Conservation (phyloP, 1,284 basidiomycete species). For the Pseudozyma hubeiensis region DNA sequence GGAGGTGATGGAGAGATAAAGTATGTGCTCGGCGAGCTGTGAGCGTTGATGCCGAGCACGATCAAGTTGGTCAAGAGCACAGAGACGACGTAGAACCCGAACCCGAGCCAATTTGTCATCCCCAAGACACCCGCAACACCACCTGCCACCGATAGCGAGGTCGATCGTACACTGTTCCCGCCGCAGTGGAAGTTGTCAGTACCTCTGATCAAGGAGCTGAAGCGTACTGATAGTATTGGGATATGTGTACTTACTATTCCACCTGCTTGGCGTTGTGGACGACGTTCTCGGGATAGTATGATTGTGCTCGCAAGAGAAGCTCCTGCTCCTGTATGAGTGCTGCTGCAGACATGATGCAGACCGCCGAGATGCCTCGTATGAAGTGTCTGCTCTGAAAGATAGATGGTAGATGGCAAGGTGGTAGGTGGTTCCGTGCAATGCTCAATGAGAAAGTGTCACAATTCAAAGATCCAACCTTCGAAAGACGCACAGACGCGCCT, state of each 20-base stretch:
- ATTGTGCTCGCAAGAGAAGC: conserved; percentile 47
- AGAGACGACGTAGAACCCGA: conserved; percentile 59
- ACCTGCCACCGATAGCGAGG: conserved; percentile 60
- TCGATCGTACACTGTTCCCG: conserved; percentile 56
- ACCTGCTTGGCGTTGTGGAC: conserved; percentile 60
- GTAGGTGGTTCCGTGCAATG: background rate
- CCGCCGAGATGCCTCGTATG: no score
- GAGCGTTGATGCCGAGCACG: conserved; percentile 52
- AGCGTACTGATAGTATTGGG: no score
- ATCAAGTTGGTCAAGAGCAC: conserved; percentile 56
- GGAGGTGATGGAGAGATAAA: conserved; percentile 47
- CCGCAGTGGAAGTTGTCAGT: background rate
- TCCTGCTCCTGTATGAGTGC: conserved; percentile 43
- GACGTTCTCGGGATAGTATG: conserved; percentile 60
- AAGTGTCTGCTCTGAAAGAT: no score
- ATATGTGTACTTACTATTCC: conserved; percentile 53
- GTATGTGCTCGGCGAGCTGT: conserved; percentile 41
- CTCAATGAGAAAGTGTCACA: background rate
- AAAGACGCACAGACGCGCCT: conserved; percentile 16
- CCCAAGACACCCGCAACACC: conserved; percentile 62
- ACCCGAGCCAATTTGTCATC: conserved; percentile 62
- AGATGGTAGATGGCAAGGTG: no score
- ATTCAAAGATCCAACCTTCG: background rate
- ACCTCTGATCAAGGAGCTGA: no score
- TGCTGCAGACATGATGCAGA: conserved; percentile 35